These are phyloP conservation scores for Emericellopsis atlantica DNA, from an alignment of 2,329 filamentous ascomycete genomes.

Conservation along the genomic window DNA sequence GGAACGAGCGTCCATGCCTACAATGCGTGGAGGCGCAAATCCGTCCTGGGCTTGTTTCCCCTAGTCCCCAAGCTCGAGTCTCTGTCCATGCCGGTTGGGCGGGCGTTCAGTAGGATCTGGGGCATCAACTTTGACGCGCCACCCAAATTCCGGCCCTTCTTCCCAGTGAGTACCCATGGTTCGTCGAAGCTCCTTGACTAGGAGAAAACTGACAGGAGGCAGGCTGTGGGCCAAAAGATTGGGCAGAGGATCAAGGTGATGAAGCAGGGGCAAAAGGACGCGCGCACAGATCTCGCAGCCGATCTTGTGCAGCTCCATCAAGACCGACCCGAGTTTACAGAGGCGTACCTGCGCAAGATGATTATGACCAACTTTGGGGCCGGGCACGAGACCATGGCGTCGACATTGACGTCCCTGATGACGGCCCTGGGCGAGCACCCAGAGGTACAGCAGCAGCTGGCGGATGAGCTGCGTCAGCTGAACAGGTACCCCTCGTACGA, in stretches of 20 bases:
- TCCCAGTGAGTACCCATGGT: conserved; percentile 21
- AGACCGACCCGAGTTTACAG: conserved; percentile 30
- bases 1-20: conserved; percentile 35
- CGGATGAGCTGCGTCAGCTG: conserved; percentile 15
- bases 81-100: conserved; percentile 19
- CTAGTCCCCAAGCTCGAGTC: conserved; percentile 23
- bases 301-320: conserved; percentile 34
- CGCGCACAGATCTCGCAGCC: conserved; percentile 26
- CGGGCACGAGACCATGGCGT: conserved; percentile 41
- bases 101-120: conserved; percentile 29
- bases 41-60: conserved; percentile 38
- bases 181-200: background rate
- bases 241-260: conserved; percentile 18
- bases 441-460: conserved; percentile 16
- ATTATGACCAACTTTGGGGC: conserved; percentile 43
- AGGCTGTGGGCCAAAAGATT: conserved; percentile 22
- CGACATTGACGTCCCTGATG: conserved; percentile 34
- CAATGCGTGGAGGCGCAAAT: conserved; percentile 37
- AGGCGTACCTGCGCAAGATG: conserved; percentile 35
- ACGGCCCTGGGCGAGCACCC: conserved; percentile 29
- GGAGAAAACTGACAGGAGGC: background rate
- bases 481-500: conserved; percentile 7
- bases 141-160: conserved; percentile 32
- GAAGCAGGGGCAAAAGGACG: conserved; percentile 15
- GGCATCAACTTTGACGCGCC: conserved; percentile 30